Conservation (phyloP, 2,329 filamentous ascomycete species). For the Colletotrichum navitas region DNA sequence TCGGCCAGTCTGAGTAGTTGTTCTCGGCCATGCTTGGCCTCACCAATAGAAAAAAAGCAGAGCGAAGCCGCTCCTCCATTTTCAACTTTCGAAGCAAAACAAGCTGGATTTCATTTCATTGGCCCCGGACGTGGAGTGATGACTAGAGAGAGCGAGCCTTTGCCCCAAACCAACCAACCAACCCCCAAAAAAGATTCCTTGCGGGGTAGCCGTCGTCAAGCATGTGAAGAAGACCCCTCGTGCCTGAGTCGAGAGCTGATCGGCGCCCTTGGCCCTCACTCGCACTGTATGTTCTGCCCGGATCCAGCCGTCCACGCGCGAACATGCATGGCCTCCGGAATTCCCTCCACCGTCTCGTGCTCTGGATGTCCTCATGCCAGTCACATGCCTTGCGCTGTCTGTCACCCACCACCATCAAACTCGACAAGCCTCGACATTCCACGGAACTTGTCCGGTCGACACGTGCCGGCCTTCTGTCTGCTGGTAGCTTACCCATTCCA, state of each 20-base stretch:
- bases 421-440: neutral
- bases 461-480: neutral
- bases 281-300: slow-evolving; percentile 11
- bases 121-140: neutral
- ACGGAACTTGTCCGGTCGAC: slow-evolving; percentile 38
- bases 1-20: too few species aligned
- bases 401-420: slow-evolving; percentile 1
- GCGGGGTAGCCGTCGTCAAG: slow-evolving; percentile 31
- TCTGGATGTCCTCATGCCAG: slow-evolving; percentile 22
- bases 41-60: too few species aligned
- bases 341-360: slow-evolving; percentile 6
- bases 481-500: too few species aligned
- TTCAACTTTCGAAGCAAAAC: neutral
- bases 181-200: neutral
- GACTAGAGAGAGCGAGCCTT: slow-evolving; percentile 1
- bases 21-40: too few species aligned
- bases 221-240: slow-evolving; percentile 39
- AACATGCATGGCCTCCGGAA: slow-evolving; percentile 10
- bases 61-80: neutral
- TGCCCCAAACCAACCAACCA: neutral
- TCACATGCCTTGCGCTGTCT: slow-evolving; percentile 23
- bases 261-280: slow-evolving; percentile 27
- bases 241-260: slow-evolving; percentile 28
- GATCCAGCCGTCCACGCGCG: slow-evolving; percentile 20
- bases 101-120: neutral